A percentile compares a stretch with the other conserved stretches of the same genome.
Evolutionary conservation across 768 basidiomycete species (phyloP).

Genomic region (Coprinopsis sp.): DNA sequence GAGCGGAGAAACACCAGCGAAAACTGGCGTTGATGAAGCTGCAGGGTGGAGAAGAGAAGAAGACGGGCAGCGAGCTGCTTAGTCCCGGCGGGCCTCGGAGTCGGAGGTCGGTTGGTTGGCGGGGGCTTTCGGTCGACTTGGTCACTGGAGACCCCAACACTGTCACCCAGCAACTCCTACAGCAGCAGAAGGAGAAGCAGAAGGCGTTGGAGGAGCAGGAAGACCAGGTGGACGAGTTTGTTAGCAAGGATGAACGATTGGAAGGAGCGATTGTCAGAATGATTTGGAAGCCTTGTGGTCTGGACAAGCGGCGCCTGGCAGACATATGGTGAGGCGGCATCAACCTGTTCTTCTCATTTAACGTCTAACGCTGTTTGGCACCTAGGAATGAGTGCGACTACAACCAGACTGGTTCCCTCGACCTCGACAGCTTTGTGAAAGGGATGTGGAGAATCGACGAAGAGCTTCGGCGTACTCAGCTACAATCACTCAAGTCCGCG

Average conservation of each 20-base stretch:
- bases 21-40: conserved; percentile 20
- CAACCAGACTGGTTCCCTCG: conserved; percentile 48
- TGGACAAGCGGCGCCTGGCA: conserved; percentile 47
- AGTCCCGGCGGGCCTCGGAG: conserved; percentile 38
- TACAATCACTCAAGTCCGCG: conserved; percentile 30
- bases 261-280: conserved; percentile 51
- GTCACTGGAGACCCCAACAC: conserved; percentile 37
- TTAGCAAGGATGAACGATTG: conserved; percentile 43
- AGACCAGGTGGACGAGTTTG: conserved; percentile 25
- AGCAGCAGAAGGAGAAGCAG: conserved; percentile 5
- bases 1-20: conserved; percentile 30
- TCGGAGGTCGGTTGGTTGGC: conserved; percentile 68
- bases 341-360: background rate
- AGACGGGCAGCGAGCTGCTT: conserved; percentile 21
- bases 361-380: background rate
- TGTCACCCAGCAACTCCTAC: conserved; percentile 9
- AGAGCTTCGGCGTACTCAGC: conserved; percentile 62
- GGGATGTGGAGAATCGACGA: conserved; percentile 90
- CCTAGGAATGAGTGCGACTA: conserved; percentile 72
- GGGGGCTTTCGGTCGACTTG: conserved; percentile 30
- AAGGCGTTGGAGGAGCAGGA: conserved; percentile 13
- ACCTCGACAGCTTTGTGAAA: conserved; percentile 60
- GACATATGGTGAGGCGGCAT: conserved; percentile 58
- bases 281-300: conserved; percentile 60
- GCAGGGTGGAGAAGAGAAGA: background rate